Conservation (phyloP, 441 rosid species). For the Gossypium gossypioides region DNA sequence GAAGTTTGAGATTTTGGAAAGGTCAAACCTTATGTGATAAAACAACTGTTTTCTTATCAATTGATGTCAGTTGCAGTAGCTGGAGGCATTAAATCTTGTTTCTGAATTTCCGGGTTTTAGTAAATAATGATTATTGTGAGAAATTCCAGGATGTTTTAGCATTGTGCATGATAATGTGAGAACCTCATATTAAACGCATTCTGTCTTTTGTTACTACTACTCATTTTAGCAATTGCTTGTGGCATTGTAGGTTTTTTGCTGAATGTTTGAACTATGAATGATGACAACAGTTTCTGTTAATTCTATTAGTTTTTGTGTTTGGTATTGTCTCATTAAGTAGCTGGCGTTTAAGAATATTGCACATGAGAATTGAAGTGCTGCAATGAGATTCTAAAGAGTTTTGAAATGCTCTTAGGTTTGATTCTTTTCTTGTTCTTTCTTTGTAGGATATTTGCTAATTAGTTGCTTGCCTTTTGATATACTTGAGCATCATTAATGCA, state of each 20-base stretch:
- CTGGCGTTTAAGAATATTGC: background rate
- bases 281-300: background rate
- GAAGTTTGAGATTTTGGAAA: background rate
- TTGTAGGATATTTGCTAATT: background rate
- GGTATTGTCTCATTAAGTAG: slow-evolving; percentile 1
- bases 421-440: background rate
- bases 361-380: background rate
- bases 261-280: background rate
- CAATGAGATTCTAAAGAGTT: background rate
- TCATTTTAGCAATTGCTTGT: background rate
- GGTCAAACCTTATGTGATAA: background rate
- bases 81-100: background rate
- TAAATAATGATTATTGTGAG: background rate
- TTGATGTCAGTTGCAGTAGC: background rate
- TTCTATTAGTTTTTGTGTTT: background rate
- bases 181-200: background rate
- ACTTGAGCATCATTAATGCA: background rate
- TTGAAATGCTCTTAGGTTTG: background rate
- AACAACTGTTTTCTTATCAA: background rate
- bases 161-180: background rate
- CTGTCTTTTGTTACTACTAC: background rate
- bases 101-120: background rate
- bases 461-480: background rate
- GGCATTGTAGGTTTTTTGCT: background rate
- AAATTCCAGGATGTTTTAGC: background rate